Evolutionary conservation across 768 basidiomycete genomes (phyloP), one percentile per base, ranked within the genome.

Genomic region (Asterophora lycoperdoides): DNA sequence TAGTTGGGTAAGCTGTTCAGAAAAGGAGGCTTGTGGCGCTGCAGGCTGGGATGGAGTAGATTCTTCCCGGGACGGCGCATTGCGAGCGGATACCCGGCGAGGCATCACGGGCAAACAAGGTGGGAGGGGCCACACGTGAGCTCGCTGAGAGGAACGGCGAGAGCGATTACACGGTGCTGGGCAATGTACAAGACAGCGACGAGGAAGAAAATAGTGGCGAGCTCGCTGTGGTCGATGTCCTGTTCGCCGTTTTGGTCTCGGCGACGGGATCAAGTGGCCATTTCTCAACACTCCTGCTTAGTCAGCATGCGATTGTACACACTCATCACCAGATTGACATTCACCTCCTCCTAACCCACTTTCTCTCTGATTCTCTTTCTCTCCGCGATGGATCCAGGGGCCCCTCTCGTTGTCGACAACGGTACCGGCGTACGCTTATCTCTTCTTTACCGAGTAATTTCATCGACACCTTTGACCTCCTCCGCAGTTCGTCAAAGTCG

Each of bases 401-500:
- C 66, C 23, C 84, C 85, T 26, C 68, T 92, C 51, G 89, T 92
- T 23, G 88, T 93, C 49, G 90, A 93, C 58, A 92, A 92, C 54
- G 90, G 90, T 61, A 93, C 90, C 26, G 90, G 90, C 45, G 89
- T 90, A 69, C 62, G 86, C 72, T 44, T 6, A 14, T n/a, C 11
- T 28, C 39, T 23, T 19, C 32, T 42, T 20, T 11, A 32, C 36
- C 32, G 18, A 14, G 17, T 13, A 23, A 17, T 36, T 39, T 23
- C 33, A 37, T 52, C 44, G 41, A 53, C 49, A 34, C 41, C 15
- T 39, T 35, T 32, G 51, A 36, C 47, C 54, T 41, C 41, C 41
- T 45, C 44, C 48, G 44, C 69, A 92, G 87, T 93, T 91, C 61
- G 90, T 93, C 60, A 92, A 92, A 75, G 87, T 90, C 32, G 89